Conservation (phyloP, 2,329 filamentous ascomycete genomes). For the Alternaria hordeiaustralica region DNA sequence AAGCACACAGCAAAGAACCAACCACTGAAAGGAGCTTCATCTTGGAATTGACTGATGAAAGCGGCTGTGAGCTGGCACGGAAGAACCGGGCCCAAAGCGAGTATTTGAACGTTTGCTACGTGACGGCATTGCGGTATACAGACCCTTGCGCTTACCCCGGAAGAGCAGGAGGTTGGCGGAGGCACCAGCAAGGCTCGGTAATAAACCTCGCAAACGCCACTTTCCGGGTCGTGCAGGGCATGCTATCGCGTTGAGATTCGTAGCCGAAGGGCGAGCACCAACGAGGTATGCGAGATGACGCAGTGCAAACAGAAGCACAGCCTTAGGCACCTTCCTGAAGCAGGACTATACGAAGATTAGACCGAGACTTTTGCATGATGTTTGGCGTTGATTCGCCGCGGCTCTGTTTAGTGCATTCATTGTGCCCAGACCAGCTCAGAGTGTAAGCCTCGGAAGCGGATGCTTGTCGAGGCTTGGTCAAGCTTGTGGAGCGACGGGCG, state of each 20-base stretch:
- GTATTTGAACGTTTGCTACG: constrained; percentile 25
- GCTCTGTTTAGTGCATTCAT: constrained; percentile 1
- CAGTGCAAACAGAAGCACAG: not conserved
- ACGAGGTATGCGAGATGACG: constrained; percentile 13
- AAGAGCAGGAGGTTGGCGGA: constrained; percentile 22
- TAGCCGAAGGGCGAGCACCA: constrained; percentile 1
- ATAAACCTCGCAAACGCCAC: constrained; percentile 3
- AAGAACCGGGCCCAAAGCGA: not conserved
- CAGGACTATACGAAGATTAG: constrained; percentile 1
- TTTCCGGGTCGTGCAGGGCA: not conserved
- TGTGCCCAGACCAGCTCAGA: not conserved
- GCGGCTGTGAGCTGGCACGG: not conserved
- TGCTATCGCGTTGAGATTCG: constrained; percentile 3
- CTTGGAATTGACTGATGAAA: constrained; percentile 20
- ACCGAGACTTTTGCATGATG: not conserved
- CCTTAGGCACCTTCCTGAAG: constrained; percentile 24
- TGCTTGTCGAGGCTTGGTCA: constrained; percentile 27
- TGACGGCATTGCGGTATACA: constrained; percentile 18
- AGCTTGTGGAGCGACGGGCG: not conserved
- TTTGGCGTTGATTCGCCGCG: constrained; percentile 8
- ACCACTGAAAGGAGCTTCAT: constrained; percentile 44
- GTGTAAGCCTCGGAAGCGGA: constrained; percentile 19
- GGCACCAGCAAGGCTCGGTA: not conserved
- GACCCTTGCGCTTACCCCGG: constrained; percentile 19
- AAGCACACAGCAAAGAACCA: constrained; percentile 38